phyloP scores from a whole-genome alignment of 768 basidiomycete genomes.

The Phlegmacium glaucopus region DNA sequence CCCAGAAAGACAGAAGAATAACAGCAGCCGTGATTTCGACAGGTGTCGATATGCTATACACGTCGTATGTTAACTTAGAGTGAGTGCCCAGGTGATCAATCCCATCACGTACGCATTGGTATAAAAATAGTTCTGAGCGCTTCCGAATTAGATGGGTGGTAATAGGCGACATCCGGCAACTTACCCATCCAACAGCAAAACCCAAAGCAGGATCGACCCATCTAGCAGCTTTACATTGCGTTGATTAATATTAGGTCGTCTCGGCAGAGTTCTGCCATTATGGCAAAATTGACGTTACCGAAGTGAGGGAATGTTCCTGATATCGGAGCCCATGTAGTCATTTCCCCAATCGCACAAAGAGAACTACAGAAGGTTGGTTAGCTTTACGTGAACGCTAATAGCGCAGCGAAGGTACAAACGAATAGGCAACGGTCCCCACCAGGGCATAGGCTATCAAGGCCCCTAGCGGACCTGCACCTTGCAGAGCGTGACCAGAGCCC shows the following conservation, averaged over 20 bases:
- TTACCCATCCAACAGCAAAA: slow-evolving; percentile 54
- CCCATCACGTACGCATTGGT: slow-evolving; percentile 32
- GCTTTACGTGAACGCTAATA: background rate
- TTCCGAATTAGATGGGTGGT: background rate
- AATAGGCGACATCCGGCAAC: slow-evolving; percentile 10
- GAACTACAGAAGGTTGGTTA: slow-evolving; percentile 32
- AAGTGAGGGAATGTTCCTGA: slow-evolving; percentile 78
- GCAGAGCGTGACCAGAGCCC: slow-evolving; percentile 61
- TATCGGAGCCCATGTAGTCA: slow-evolving; percentile 78
- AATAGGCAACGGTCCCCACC: slow-evolving; percentile 65
- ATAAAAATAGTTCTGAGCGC: slow-evolving; percentile 38
- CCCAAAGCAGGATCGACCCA: slow-evolving; percentile 61
- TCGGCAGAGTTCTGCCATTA: background rate
- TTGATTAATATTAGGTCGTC: background rate
- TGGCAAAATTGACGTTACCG: slow-evolving; percentile 30
- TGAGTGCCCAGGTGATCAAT: background rate
- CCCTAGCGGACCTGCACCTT: slow-evolving; percentile 61
- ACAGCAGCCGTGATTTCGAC: slow-evolving; percentile 75
- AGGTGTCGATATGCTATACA: slow-evolving; percentile 53
- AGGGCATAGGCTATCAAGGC: slow-evolving; percentile 61
- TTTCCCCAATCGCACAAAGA: slow-evolving; percentile 68
- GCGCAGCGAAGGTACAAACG: slow-evolving; percentile 32
- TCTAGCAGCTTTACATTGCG: slow-evolving; percentile 36
- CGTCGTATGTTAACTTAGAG: background rate
- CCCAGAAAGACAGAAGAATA: slow-evolving; percentile 73